Percentiles rank a stretch among this genome's conserved stretches.
These are phyloP conservation scores for Penicillium olsonii DNA, from an alignment of 2,329 filamentous ascomycete species.

Conservation along the genomic window DNA sequence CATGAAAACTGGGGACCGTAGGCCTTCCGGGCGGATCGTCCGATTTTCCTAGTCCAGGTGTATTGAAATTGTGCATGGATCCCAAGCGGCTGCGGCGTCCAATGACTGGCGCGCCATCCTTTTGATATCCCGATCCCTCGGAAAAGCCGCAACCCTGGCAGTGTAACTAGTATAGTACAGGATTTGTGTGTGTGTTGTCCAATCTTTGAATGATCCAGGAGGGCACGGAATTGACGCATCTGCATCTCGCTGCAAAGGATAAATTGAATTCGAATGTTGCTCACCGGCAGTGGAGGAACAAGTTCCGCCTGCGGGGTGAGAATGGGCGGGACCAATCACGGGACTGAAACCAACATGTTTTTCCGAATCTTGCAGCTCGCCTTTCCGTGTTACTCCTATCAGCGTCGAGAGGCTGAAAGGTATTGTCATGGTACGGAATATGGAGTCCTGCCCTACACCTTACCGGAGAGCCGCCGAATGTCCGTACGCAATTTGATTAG, in stretches of 20 bases:
- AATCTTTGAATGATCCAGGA: too few relatives aligned
- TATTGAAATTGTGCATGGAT: slow-evolving; percentile 17
- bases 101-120: slow-evolving; percentile 21
- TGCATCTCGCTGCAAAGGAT: not conserved
- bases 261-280: not conserved
- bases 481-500: slow-evolving; percentile 12
- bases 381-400: slow-evolving; percentile 22
- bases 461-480: slow-evolving; percentile 25
- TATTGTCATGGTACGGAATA: not conserved
- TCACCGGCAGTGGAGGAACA: slow-evolving; percentile 30
- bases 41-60: slow-evolving; percentile 12
- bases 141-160: slow-evolving; percentile 19
- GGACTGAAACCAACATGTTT: slow-evolving; percentile 14
- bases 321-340: slow-evolving; percentile 29
- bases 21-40: slow-evolving; percentile 19
- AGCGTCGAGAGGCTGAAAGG: slow-evolving; percentile 3
- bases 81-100: slow-evolving; percentile 26
- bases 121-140: slow-evolving; percentile 21
- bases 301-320: slow-evolving; percentile 32
- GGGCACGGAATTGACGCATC: too few relatives aligned
- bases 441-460: not conserved
- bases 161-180: too few relatives aligned
- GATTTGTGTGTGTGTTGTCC: slow-evolving; percentile 9
- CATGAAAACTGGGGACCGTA: slow-evolving; percentile 23
- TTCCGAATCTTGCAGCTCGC: slow-evolving; percentile 33